phyloP scores from a whole-genome alignment of 116 monocot species.

The Cymodocea nodosa region DNA sequence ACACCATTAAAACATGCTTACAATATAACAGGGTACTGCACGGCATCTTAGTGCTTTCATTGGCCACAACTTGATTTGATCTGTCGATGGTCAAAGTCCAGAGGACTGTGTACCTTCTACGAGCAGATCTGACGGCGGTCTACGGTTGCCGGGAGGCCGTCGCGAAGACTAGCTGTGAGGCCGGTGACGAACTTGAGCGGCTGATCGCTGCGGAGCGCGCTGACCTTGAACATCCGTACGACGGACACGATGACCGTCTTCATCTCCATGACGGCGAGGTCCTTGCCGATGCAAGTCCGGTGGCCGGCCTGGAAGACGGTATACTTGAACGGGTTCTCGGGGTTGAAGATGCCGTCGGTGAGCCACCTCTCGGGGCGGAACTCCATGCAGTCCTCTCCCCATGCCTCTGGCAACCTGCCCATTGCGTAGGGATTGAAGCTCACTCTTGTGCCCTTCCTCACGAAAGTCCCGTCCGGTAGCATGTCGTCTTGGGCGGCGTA shows the following conservation, averaged over 20 bases:
- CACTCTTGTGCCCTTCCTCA: conserved; percentile 23
- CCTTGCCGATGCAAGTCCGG: conserved; percentile 32
- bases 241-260: conserved; percentile 22
- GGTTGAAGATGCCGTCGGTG: conserved; percentile 9
- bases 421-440: conserved; percentile 40
- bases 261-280: conserved; percentile 24
- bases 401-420: conserved; percentile 29
- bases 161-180: conserved; percentile 15
- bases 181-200: conserved; percentile 11
- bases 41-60: too few relatives aligned
- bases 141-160: conserved; percentile 12
- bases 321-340: conserved; percentile 28
- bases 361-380: conserved; percentile 43
- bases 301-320: conserved; percentile 31
- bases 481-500: conserved; percentile 19
- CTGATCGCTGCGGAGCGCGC: background rate
- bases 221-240: conserved; percentile 17
- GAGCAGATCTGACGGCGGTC: background rate
- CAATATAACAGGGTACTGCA: too few relatives aligned
- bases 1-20: too few relatives aligned
- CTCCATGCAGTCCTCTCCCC: conserved; percentile 48
- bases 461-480: conserved; percentile 30
- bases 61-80: background rate
- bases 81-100: background rate
- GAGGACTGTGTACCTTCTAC: background rate